These are phyloP conservation scores for Aspergillus ochraceus DNA, from an alignment of 2,329 filamentous ascomycete genomes.

Conservation along the genomic window DNA sequence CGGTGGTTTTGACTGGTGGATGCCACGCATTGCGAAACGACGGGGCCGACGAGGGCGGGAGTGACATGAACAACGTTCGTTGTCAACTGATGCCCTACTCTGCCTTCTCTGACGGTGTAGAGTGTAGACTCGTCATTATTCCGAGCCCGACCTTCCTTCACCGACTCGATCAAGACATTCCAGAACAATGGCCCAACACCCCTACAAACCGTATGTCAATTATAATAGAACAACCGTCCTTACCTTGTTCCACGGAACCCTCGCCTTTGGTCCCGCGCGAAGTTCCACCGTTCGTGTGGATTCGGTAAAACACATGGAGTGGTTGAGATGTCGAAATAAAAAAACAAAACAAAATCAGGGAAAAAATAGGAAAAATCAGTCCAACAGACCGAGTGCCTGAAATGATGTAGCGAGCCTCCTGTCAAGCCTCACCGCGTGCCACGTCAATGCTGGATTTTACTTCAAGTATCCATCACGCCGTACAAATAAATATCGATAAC, in stretches of 20 bases:
- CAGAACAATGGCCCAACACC: no score
- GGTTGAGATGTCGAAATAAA: not conserved
- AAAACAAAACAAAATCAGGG: not conserved
- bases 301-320: not conserved
- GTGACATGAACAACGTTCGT: no score
- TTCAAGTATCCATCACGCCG: not conserved
- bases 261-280: not conserved
- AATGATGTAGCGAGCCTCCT: not conserved
- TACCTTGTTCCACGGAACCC: not conserved
- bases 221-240: not conserved
- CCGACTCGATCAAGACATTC: no score
- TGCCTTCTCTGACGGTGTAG: no score
- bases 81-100: no score
- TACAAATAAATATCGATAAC: constrained; percentile 1
- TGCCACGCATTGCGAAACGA: not conserved
- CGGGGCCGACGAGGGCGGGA: no score
- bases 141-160: no score
- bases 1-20: not conserved
- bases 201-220: not conserved
- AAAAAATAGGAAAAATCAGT: not conserved
- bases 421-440: constrained; percentile 4
- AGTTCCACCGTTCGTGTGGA: not conserved
- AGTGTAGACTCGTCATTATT: no score
- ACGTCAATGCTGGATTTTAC: constrained; percentile 11
- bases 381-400: not conserved